Conservation (phyloP, 345 rosid species). For the Syzygium oleosum region DNA sequence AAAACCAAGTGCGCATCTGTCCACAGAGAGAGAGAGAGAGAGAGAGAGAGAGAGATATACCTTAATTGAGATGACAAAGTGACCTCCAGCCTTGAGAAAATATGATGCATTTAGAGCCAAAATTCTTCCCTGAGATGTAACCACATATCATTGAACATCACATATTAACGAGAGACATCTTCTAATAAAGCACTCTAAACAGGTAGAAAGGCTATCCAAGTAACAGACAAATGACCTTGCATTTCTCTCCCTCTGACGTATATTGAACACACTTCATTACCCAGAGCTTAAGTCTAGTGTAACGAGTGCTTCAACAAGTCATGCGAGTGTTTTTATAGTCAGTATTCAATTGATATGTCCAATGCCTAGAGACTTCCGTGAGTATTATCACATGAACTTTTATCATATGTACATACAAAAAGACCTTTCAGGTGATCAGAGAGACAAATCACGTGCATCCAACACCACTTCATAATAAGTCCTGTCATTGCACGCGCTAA, state of each 20-base stretch:
- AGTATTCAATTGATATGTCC: background rate
- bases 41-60: conserved; percentile 22
- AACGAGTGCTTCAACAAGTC: background rate
- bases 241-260: no score
- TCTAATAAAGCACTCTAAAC: background rate
- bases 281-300: background rate
- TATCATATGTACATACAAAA: background rate
- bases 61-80: conserved; percentile 96
- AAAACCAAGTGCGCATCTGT: background rate
- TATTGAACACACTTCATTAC: background rate
- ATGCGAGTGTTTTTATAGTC: background rate
- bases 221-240: background rate
- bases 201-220: background rate
- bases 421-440: background rate
- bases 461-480: no score
- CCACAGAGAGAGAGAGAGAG: background rate
- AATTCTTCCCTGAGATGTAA: conserved; percentile 74
- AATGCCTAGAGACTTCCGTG: background rate
- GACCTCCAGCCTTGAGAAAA: conserved; percentile 85
- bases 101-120: conserved; percentile 74
- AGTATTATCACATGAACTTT: background rate
- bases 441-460: background rate
- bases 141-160: background rate
- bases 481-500: no score
- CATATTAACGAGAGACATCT: background rate